Conservation (phyloP, 2,329 filamentous ascomycete species). For the Nemania sp. region DNA sequence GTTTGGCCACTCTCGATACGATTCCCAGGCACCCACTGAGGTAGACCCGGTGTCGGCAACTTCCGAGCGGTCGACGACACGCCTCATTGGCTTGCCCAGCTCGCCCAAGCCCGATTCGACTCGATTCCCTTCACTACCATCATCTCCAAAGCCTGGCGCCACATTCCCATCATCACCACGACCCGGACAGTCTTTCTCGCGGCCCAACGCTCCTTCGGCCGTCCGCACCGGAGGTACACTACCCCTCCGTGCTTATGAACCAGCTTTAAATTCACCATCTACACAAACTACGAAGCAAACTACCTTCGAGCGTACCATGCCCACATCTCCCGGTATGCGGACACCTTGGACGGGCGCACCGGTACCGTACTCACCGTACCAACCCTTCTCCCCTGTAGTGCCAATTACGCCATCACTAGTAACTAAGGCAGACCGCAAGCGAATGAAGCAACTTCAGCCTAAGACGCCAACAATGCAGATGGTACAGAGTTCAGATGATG, state of each 20-base stretch:
- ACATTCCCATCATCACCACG: conserved; percentile 50
- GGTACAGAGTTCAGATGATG: conserved; percentile 64
- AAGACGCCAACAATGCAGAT: conserved; percentile 65
- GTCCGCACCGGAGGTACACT: conserved; percentile 60
- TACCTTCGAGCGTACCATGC: conserved; percentile 61
- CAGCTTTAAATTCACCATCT: conserved; percentile 55
- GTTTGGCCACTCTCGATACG: conserved; percentile 43
- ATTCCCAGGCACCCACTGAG: conserved; percentile 46
- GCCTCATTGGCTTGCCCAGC: conserved; percentile 55
- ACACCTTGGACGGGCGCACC: conserved; percentile 65
- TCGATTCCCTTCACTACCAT: conserved; percentile 42
- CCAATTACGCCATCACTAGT: conserved; percentile 77
- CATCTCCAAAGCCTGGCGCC: conserved; percentile 42
- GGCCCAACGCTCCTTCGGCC: conserved; percentile 55
- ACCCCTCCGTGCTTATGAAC: conserved; percentile 65
- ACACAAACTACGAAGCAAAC: conserved; percentile 63
- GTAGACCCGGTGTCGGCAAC: conserved; percentile 55
- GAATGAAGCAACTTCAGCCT: conserved; percentile 65
- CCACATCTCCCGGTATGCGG: conserved; percentile 60
- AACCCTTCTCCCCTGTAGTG: conserved; percentile 75
- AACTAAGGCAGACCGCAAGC: conserved; percentile 70
- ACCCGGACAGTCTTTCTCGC: conserved; percentile 53
- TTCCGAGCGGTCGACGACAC: conserved; percentile 54
- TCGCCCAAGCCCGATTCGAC: conserved; percentile 47
- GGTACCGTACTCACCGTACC: conserved; percentile 76